Evolutionary conservation across 345 rosid species (phyloP).

Genomic region (Eutrema yunnanense): DNA sequence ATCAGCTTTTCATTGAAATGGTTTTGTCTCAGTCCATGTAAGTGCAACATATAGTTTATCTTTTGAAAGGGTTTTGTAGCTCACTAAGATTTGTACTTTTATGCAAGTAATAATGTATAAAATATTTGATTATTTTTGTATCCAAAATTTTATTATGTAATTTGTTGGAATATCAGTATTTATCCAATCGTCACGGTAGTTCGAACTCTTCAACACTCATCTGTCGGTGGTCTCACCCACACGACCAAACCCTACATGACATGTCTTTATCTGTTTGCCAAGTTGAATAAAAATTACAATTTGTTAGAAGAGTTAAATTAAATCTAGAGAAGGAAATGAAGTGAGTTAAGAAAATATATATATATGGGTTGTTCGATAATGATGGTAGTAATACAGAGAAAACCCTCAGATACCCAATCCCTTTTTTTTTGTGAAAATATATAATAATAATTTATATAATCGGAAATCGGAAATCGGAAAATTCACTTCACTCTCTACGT

Average conservation of each 20-base stretch:
- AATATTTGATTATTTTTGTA: background rate
- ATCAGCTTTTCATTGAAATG: background rate
- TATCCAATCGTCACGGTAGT: conserved; percentile 16
- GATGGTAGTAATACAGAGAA: background rate
- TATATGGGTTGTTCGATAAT: background rate
- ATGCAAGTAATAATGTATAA: background rate
- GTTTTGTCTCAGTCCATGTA: background rate
- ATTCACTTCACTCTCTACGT: conserved; percentile 26
- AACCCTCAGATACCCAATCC: background rate
- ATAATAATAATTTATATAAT: background rate
- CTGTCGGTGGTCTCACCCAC: conserved; percentile 30
- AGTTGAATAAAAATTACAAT: background rate
- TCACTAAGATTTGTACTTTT: background rate
- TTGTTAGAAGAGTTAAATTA: background rate
- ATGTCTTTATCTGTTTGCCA: background rate
- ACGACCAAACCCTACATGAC: conserved; percentile 1
- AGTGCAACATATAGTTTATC: too few species aligned
- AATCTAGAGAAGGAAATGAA: background rate
- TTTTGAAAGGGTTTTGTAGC: background rate
- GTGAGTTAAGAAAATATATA: background rate
- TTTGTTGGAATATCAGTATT: too few species aligned
- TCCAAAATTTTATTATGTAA: background rate
- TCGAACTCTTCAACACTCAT: conserved; percentile 9
- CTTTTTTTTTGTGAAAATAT: background rate
- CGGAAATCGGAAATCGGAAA: background rate